Conservation (phyloP, 2,329 filamentous ascomycete genomes). For the Lachnellula arida region DNA sequence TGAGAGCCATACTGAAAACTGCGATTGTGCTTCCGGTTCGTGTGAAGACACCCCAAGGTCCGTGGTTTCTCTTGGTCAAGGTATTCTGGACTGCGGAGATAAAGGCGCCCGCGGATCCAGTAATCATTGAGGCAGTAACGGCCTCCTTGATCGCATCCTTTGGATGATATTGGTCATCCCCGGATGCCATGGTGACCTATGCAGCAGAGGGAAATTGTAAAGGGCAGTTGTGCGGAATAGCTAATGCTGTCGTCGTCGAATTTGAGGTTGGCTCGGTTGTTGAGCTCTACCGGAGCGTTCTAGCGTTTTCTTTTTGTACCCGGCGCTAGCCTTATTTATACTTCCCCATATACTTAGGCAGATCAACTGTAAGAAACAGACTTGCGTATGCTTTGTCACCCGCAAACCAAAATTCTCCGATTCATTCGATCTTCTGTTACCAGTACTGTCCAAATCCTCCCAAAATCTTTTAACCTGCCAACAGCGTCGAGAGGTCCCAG, state of each 20-base stretch:
- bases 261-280: constrained; percentile 16
- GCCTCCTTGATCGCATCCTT: constrained; percentile 69
- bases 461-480: background rate
- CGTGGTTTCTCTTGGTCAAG: constrained; percentile 75
- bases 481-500: background rate
- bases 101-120: constrained; percentile 64
- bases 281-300: background rate
- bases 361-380: background rate
- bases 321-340: no score
- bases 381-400: background rate
- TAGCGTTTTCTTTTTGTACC: no score
- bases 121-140: constrained; percentile 59
- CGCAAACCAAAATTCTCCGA: background rate
- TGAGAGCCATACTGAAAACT: constrained; percentile 47
- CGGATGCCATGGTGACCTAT: constrained; percentile 43
- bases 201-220: constrained; percentile 10
- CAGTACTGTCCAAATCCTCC: background rate
- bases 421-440: background rate
- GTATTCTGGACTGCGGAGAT: constrained; percentile 81
- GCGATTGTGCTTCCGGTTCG: constrained; percentile 71
- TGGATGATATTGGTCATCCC: constrained; percentile 57
- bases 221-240: background rate
- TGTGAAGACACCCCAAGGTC: constrained; percentile 74
- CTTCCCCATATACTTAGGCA: no score
- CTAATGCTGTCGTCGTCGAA: constrained; percentile 12